Conservation (phyloP, 2,329 filamentous ascomycete species). For the Rhinocladiella mackenziei region DNA sequence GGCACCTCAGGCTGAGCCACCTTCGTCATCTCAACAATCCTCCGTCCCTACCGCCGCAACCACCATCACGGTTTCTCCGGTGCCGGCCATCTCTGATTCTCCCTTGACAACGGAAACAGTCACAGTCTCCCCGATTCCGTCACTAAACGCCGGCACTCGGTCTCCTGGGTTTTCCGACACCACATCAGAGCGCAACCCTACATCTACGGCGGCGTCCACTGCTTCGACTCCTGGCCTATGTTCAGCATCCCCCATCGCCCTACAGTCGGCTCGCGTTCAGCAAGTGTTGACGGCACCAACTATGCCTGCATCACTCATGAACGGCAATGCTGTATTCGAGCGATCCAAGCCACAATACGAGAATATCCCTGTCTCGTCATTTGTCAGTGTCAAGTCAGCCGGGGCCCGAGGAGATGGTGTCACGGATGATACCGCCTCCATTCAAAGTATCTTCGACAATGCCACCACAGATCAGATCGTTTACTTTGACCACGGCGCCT, state of each 20-base stretch:
- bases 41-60: conserved; percentile 22
- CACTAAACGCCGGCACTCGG: background rate
- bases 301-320: conserved; percentile 51
- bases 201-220: background rate
- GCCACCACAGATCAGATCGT: conserved; percentile 58
- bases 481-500: conserved; percentile 63
- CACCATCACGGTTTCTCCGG: conserved; percentile 13
- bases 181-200: too few species aligned
- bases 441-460: conserved; percentile 72
- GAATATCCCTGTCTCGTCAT: conserved; percentile 59
- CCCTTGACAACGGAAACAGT: conserved; percentile 1
- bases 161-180: too few species aligned
- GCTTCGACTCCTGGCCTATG: conserved; percentile 12
- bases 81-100: conserved; percentile 1
- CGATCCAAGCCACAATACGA: conserved; percentile 88
- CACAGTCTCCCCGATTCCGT: conserved; percentile 6
- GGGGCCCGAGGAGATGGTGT: conserved; percentile 84
- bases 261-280: conserved; percentile 19
- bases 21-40: conserved; percentile 10
- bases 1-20: conserved; percentile 10
- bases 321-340: conserved; percentile 65
- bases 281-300: conserved; percentile 14
- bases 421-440: conserved; percentile 80
- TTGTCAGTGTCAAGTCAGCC: conserved; percentile 75
- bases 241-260: conserved; percentile 15